Evolutionary conservation across 768 basidiomycete species (phyloP).

Genomic region (Cystofilobasidium bisporidii): DNA sequence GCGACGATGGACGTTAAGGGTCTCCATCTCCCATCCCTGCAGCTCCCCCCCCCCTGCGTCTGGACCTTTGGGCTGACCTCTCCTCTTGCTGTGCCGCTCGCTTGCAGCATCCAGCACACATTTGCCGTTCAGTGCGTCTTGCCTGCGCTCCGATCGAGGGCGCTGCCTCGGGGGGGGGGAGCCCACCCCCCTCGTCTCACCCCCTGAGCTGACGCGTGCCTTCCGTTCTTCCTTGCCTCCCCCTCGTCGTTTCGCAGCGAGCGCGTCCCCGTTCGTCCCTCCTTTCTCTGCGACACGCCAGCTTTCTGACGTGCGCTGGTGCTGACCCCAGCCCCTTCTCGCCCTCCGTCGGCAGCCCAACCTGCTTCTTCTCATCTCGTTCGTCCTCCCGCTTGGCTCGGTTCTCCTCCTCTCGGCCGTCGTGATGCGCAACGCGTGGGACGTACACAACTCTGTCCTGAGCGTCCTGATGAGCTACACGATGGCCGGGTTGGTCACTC

Average conservation of each 20-base stretch:
- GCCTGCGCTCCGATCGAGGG: too few relatives aligned
- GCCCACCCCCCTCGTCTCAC: too few relatives aligned
- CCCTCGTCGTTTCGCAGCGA: constrained; percentile 46
- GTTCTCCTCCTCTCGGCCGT: constrained; percentile 60
- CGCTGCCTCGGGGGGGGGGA: too few relatives aligned
- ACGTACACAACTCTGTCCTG: constrained; percentile 43
- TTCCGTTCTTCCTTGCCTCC: constrained; percentile 30
- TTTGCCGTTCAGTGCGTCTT: constrained; percentile 15
- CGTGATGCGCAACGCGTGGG: constrained; percentile 55
- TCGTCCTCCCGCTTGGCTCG: constrained; percentile 59
- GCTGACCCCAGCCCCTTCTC: constrained; percentile 2
- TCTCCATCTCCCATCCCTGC: not conserved
- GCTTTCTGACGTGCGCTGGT: constrained; percentile 32
- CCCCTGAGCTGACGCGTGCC: too few relatives aligned
- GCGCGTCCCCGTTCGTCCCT: constrained; percentile 58
- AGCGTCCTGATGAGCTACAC: constrained; percentile 42
- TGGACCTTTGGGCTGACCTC: not conserved
- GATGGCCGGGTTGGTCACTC: constrained; percentile 70
- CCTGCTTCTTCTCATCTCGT: constrained; percentile 42
- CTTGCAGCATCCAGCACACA: constrained; percentile 30
- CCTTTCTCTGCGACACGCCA: too few relatives aligned
- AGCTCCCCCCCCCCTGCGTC: not conserved
- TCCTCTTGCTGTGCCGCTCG: not conserved
- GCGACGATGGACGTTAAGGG: too few relatives aligned
- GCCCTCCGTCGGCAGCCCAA: constrained; percentile 8